Evolutionary conservation across 305 asterid genomes (phyloP), one percentile per base, ranked within the genome.

Genomic region (Fraxinus angustifolia): DNA sequence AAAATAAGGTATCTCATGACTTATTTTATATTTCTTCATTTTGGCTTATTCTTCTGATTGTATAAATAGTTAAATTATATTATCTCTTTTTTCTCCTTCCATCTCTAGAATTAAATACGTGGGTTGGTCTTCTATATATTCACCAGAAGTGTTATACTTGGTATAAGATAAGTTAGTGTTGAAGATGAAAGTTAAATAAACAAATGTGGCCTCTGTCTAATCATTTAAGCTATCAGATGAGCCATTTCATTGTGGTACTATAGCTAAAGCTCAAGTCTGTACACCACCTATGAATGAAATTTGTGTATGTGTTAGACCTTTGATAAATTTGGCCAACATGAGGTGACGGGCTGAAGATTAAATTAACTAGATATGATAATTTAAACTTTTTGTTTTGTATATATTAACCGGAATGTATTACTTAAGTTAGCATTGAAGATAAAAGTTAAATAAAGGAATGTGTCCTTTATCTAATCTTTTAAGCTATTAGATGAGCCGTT

Each of bases 1-100:
- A 93, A 80, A 88, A 85, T 70, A 96, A 94, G 99, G 99, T 94
- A 91, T 56, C 74, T 76, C 79, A 38, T 21, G 42, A 56, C 23
- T 77, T 68, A 35, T 79, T 71, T 14, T 70, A 70, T 70, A 70
- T 31, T 14, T 80, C 76, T 79, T 67, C 28, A 72, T 14, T 35
- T 71, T 21, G 65, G 72, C 72, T 35, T 40, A 23, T 11, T 48
- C 56, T 83, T 70, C 16, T 77, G 68, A 31, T 71, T 77, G 17
- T 30, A 45, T 79, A 78, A 68, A 21, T 78, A 79, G 30, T 67
- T 77, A 76, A 75, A 62, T 56, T 21, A 4, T 35, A 35, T 50
- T 75, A 30, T 45, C 26, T 35, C 30, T 35, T 77, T 60, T 77
- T 50, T 62, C 77, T 26, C 31, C 40, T 70, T 11, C 23, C 58